A percentile compares a stretch with the other conserved stretches of the same genome.
Evolutionary conservation across 208 protist genomes (phyloP).

Genomic region (Trichomonas vaginalis): DNA sequence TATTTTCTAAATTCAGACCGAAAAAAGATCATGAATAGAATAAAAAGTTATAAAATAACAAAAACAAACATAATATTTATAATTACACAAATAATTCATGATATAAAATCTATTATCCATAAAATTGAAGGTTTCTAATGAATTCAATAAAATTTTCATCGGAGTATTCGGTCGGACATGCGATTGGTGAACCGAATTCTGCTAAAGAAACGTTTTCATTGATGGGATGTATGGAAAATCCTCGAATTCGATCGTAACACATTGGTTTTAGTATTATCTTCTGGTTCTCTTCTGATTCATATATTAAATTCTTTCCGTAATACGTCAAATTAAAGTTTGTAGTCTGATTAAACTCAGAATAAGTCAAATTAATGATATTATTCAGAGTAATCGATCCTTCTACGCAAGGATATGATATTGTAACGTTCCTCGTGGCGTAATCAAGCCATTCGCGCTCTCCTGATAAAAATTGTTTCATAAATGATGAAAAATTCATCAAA

Average conservation of each 20-base stretch:
- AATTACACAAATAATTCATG: too few relatives aligned
- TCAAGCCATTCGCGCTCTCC: not conserved
- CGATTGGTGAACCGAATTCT: not conserved
- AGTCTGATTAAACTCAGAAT: not conserved
- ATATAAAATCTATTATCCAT: too few relatives aligned
- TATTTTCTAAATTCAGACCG: too few relatives aligned
- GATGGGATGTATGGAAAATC: not conserved
- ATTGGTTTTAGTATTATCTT: not conserved
- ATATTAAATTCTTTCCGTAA: not conserved
- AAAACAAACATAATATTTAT: too few relatives aligned
- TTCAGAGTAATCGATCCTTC: not conserved
- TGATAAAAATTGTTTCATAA: not conserved
- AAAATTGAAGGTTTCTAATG: too few relatives aligned
- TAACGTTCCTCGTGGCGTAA: not conserved
- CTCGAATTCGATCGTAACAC: not conserved
- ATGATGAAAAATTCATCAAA: not conserved
- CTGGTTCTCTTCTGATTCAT: not conserved
- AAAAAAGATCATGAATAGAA: too few relatives aligned
- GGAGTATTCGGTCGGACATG: not conserved
- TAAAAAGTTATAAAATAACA: too few relatives aligned
- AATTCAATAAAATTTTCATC: not conserved
- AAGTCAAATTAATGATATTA: not conserved
- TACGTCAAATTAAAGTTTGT: not conserved
- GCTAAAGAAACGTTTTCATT: not conserved
- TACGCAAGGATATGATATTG: not conserved